Evolutionary conservation across 2,329 filamentous ascomycete genomes (phyloP).

Genomic region (Neopestalotiopsis rosae): DNA sequence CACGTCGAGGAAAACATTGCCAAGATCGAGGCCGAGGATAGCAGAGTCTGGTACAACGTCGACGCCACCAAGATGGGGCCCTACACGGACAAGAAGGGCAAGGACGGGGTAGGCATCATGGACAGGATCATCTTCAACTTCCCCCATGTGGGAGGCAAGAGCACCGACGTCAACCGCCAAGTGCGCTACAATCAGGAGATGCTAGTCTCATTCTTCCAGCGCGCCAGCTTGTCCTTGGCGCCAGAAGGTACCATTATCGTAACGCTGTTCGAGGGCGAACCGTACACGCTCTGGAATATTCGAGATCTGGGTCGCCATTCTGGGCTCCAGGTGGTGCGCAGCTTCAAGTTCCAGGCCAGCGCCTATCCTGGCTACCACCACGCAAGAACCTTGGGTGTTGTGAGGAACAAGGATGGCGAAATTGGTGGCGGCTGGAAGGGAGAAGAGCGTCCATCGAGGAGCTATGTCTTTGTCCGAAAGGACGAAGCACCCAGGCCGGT

Average conservation of each 20-base stretch:
- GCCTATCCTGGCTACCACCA: constrained; percentile 78
- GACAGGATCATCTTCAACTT: constrained; percentile 94
- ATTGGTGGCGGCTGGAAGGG: constrained; percentile 55
- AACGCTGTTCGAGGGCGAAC: constrained; percentile 90
- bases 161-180: constrained; percentile 92
- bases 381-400: constrained; percentile 73
- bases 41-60: constrained; percentile 62
- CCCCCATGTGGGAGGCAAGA: constrained; percentile 91
- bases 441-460: constrained; percentile 59
- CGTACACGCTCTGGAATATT: constrained; percentile 96
- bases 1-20: constrained; percentile 66
- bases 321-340: constrained; percentile 72
- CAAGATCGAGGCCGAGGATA: constrained; percentile 51
- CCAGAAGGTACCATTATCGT: constrained; percentile 72
- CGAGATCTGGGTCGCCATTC: constrained; percentile 82
- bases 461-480: constrained; percentile 67
- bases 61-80: constrained; percentile 70
- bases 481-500: constrained; percentile 47
- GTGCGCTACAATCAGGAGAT: constrained; percentile 89
- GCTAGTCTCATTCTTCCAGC: constrained; percentile 70
- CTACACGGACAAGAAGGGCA: constrained; percentile 48
- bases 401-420: constrained; percentile 53
- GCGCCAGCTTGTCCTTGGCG: constrained; percentile 57
- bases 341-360: constrained; percentile 69
- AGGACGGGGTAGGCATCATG: constrained; percentile 50